Conservation (phyloP, 371 early-diverging fungal genomes). For the Apophysomyces variabilis region DNA sequence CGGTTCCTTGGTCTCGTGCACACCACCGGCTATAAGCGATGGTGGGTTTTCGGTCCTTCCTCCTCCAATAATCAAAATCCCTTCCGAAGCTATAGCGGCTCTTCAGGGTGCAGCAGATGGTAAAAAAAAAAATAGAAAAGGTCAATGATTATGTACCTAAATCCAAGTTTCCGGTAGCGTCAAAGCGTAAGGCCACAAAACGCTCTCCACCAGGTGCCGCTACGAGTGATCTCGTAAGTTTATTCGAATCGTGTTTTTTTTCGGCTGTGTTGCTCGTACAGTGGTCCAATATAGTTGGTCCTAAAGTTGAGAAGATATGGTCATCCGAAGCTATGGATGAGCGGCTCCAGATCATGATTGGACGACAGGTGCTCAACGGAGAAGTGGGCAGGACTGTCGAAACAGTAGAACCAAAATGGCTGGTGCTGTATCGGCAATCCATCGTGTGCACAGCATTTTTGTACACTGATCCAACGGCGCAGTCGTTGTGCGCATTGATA, state of each 20-base stretch:
- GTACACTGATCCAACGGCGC: slow-evolving; percentile 34
- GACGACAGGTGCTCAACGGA: slow-evolving; percentile 65
- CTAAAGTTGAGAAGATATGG: slow-evolving; percentile 62
- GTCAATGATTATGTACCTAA: slow-evolving; percentile 3
- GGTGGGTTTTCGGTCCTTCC: slow-evolving; percentile 25
- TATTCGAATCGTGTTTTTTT: slow-evolving; percentile 64
- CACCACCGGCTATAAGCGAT: slow-evolving; percentile 14
- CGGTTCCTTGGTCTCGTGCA: slow-evolving; percentile 7
- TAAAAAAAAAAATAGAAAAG: slow-evolving; percentile 15
- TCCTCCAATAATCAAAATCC: slow-evolving; percentile 36
- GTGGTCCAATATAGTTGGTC: slow-evolving; percentile 68
- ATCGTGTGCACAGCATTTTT: slow-evolving; percentile 50
- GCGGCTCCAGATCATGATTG: slow-evolving; percentile 42
- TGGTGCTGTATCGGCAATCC: slow-evolving; percentile 53
- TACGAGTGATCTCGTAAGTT: slow-evolving; percentile 14
- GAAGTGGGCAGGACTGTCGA: slow-evolving; percentile 52
- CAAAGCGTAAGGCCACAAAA: not conserved
- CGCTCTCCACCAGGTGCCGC: not conserved
- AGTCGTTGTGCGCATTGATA: slow-evolving; percentile 46
- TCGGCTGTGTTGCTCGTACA: slow-evolving; percentile 59
- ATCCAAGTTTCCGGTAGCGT: not conserved
- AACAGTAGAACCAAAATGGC: slow-evolving; percentile 58
- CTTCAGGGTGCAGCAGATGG: slow-evolving; percentile 54
- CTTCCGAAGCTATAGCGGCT: slow-evolving; percentile 53
- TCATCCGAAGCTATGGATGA: slow-evolving; percentile 35